phyloP scores from a whole-genome alignment of 306 rosid genomes.

The Cicer cuneatum region DNA sequence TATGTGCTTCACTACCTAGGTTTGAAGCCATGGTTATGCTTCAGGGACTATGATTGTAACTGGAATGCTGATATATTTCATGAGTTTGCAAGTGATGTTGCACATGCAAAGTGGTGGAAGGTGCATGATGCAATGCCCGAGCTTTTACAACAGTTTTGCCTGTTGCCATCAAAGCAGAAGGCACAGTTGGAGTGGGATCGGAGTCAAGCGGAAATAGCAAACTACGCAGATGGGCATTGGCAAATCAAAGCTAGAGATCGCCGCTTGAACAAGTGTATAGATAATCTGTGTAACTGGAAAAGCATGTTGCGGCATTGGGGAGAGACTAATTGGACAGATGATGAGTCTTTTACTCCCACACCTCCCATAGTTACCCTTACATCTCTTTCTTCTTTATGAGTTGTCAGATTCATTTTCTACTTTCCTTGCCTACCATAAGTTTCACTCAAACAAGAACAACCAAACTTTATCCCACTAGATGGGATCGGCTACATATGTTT shows the following conservation, averaged over 20 bases:
- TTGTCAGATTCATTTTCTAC: slow-evolving; percentile 6
- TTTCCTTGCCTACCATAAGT: background rate
- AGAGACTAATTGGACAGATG: slow-evolving; percentile 93
- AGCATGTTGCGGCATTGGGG: slow-evolving; percentile 95
- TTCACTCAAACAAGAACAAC: background rate
- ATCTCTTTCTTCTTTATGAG: slow-evolving; percentile 50
- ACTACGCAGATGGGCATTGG: slow-evolving; percentile 90
- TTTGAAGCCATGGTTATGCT: slow-evolving; percentile 89
- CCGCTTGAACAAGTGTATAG: slow-evolving; percentile 72
- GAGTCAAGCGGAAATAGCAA: slow-evolving; percentile 71
- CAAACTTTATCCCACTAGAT: background rate
- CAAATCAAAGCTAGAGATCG: slow-evolving; percentile 60
- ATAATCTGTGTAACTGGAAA: slow-evolving; percentile 82
- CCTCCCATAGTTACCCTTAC: slow-evolving; percentile 59
- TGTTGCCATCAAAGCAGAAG: slow-evolving; percentile 81
- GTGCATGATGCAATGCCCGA: slow-evolving; percentile 93
- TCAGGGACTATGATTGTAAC: slow-evolving; percentile 88
- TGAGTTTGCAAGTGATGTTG: slow-evolving; percentile 91
- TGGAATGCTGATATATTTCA: slow-evolving; percentile 84
- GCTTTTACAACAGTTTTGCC: slow-evolving; percentile 79
- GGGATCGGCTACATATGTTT: background rate
- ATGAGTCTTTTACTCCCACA: slow-evolving; percentile 53
- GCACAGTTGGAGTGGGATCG: slow-evolving; percentile 94
- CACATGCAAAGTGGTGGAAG: slow-evolving; percentile 89
- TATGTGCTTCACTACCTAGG: slow-evolving; percentile 91